phyloP scores from a whole-genome alignment of 352 stramenopile species.

The Phytophthora pini region DNA sequence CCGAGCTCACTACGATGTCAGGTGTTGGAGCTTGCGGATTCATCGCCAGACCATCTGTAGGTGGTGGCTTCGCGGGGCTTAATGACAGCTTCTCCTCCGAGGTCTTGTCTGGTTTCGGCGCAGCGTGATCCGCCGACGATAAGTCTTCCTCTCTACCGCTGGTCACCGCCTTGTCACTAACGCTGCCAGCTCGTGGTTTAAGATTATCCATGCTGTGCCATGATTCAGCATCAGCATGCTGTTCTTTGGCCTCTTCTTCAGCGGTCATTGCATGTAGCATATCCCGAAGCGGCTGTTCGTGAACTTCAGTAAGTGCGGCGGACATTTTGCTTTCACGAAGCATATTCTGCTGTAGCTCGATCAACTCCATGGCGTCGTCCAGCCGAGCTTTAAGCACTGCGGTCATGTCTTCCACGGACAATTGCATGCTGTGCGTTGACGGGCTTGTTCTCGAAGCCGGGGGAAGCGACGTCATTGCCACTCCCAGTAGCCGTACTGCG shows the following conservation, averaged over 20 bases:
- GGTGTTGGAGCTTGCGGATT: not conserved
- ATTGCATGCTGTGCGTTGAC: conserved; percentile 5
- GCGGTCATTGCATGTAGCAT: not conserved
- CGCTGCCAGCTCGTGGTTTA: not conserved
- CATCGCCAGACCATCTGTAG: not conserved
- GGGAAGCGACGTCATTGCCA: not conserved
- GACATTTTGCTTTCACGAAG: conserved; percentile 1
- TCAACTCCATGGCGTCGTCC: conserved; percentile 2
- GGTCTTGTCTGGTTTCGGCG: not conserved
- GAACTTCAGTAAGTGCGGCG: not conserved
- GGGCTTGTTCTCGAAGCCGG: not conserved
- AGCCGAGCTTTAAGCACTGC: conserved; percentile 6
- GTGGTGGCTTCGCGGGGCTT: not conserved
- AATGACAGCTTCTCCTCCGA: not conserved
- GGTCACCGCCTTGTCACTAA: not conserved
- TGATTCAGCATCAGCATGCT: not conserved
- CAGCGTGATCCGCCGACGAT: not conserved
- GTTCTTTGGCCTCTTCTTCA: conserved; percentile 1
- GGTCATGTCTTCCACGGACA: conserved; percentile 11
- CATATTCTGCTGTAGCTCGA: conserved; percentile 5
- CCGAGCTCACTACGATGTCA: not conserved
- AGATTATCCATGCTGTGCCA: not conserved
- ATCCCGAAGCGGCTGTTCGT: not conserved
- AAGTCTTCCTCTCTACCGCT: not conserved
- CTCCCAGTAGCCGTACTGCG: not conserved